Evolutionary conservation across 1,284 basidiomycete species (phyloP), one percentile per base, ranked within the genome.

Genomic region (Flammula alnicola): DNA sequence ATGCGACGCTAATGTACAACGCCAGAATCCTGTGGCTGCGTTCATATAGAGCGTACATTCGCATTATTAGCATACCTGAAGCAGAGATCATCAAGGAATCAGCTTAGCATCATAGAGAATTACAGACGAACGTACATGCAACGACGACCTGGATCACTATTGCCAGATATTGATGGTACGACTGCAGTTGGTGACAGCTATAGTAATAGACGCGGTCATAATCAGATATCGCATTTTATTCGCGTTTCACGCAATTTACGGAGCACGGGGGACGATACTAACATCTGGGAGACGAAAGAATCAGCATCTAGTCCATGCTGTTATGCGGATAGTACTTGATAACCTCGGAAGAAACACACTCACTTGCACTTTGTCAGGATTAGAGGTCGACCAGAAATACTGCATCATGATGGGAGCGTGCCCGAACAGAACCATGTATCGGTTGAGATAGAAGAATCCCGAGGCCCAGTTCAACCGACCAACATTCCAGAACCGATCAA

Each of bases 31-130:
- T 53, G n/a, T 57, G 58, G 27, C 64, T 71, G 5, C 70, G 63
- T 12, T 67, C 63, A 51, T 76, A 77, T 9, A 78, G 56, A 1
- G 75, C 75, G 43, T 76, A 76, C 17, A 70, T 71, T 9, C 76
- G 66, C 58, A 73, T 69, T 11, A 71, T 64, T 45, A 77, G 64
- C 52, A 76, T 64, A 17, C 60, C 76, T 77, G 41, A 23, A 20
- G 17, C 16, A n/a, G 9, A 29, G 33, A 20, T 44, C 14, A 11
- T 38, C 26, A 40, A 5, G 3, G 19, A 19, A 31, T 22, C 16
- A 3, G 16, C 35, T n/a, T 6, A 14, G 6, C 1, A n/a, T 29
- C 6, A 45, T 27, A n/a, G 26, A 23, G 22, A n/a, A 35, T 5
- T 19, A 8, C 38, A 14, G n/a, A 14, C n/a, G 10, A 26, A 63